Evolutionary conservation across 2,329 filamentous ascomycete genomes (phyloP).

Genomic region (Stylonectria norvegica): DNA sequence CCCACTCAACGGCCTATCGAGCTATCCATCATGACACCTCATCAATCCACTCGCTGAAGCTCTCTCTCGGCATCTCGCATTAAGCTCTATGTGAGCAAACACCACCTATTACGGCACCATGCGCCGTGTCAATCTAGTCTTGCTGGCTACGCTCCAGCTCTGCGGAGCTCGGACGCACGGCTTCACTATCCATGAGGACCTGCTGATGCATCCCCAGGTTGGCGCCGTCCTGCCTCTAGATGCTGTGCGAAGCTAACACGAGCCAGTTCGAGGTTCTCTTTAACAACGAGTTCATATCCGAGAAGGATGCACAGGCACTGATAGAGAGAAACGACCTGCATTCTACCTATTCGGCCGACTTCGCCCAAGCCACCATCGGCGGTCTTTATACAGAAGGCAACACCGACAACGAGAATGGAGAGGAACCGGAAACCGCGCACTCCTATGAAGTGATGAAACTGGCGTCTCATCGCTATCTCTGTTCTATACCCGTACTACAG

Average conservation of each 20-base stretch:
- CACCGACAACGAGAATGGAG: conserved; percentile 28
- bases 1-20: conserved; percentile 18
- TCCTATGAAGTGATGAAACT: conserved; percentile 74
- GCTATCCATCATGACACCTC: conserved; percentile 31
- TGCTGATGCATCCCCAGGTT: conserved; percentile 84
- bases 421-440: conserved; percentile 23
- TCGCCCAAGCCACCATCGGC: conserved; percentile 39
- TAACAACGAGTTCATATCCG: conserved; percentile 67
- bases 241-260: conserved; percentile 16
- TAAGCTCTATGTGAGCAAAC: conserved; percentile 29
- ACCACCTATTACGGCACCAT: conserved; percentile 37
- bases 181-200: conserved; percentile 86
- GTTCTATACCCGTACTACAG: conserved; percentile 71
- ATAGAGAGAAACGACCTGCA: conserved; percentile 43
- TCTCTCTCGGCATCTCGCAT: neutral
- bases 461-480: conserved; percentile 71
- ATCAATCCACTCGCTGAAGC: conserved; percentile 7
- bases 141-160: conserved; percentile 45
- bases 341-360: conserved; percentile 39
- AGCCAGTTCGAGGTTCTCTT: conserved; percentile 76
- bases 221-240: neutral
- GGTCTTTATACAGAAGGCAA: conserved; percentile 27
- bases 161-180: conserved; percentile 47
- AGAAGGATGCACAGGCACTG: conserved; percentile 63
- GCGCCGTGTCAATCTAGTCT: conserved; percentile 46